Evolutionary conservation across 345 rosid species (phyloP), one percentile per base, ranked within the genome.

Genomic region (Abelmoschus esculentus): DNA sequence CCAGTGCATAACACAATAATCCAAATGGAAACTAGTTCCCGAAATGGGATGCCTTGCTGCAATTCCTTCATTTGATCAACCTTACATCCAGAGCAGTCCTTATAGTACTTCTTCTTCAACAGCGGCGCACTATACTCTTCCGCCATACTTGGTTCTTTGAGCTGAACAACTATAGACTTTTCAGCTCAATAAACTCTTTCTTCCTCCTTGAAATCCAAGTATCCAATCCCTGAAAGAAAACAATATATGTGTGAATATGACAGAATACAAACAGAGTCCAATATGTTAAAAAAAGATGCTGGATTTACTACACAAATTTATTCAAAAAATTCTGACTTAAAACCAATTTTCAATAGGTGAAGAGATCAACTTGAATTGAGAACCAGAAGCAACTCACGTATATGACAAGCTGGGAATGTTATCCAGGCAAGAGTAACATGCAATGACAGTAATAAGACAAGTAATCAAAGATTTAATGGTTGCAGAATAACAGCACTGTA

Each of bases 41-140:
- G 53, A 58, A 93, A 46, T 3, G 98, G 98, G 40, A 89, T 44
- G 8, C 96, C 91, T 2, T 73, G 78, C 52, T 70, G 83, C 52
- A 74, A 66, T 70, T 81, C 78, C 76, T 89, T 91, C 66, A 26
- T 67, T 63, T 76, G 86, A 19, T 91, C 96, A 73, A 88, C 86
- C 61, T 86, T 85, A 64, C 96, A 93, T 4, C 99, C 99, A 0
- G 97, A 82, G 55, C 99, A 93, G 69, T 84, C 79, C 69, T 88
- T 90, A 72, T 88, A 67, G 79, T 81, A 85, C 29, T 75, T 78
- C 66, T 84, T 87, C 80, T 81, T 80, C 74, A 93, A 77, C 73
- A 88, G 52, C 19, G 87, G 50, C 79, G 78, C 86, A 53, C 29
- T 55, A 7, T 40, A 73, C 65, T 85, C 83, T 70, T 75, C 74